A percentile compares a stretch with the other conserved stretches of the same genome.
These are phyloP conservation scores for Circinella minor DNA, from an alignment of 371 early-diverging fungal species.

Conservation along the genomic window DNA sequence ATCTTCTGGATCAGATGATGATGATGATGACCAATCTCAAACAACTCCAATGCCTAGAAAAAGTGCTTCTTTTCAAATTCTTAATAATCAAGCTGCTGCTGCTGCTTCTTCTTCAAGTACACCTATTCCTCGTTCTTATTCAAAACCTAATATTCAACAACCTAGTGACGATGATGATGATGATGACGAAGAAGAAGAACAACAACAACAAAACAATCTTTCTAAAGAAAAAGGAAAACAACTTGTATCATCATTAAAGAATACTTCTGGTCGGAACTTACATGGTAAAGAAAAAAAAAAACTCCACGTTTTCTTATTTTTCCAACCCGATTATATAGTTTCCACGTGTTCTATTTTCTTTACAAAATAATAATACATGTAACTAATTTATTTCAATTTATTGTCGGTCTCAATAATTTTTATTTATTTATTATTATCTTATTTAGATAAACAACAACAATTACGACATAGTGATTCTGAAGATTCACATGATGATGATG, in stretches of 20 bases:
- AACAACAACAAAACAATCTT: neutral
- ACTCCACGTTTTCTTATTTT: neutral
- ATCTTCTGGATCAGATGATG: neutral
- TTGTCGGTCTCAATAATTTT: too few relatives aligned
- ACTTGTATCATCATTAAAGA: conserved; percentile 1
- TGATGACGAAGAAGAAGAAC: conserved; percentile 25
- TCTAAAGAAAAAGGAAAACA: neutral
- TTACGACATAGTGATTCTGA: conserved; percentile 21
- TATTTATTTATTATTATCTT: too few relatives aligned
- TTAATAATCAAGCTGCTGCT: neutral
- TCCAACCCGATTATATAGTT: too few relatives aligned
- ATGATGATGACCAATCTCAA: conserved; percentile 11
- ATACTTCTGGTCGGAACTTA: neutral
- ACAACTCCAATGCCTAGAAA: conserved; percentile 10
- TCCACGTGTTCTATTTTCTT: neutral
- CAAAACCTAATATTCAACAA: conserved; percentile 2
- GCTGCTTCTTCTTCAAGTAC: neutral
- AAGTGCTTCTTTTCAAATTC: conserved; percentile 10
- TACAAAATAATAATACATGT: neutral
- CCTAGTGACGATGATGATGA: conserved; percentile 36
- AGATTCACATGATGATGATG: conserved; percentile 12
- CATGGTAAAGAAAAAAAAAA: neutral
- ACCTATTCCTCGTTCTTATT: neutral
- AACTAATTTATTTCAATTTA: neutral
- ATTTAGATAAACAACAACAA: too few relatives aligned